Evolutionary conservation across 805 yeast species (phyloP).

Genomic region (Candida qinlingensis): DNA sequence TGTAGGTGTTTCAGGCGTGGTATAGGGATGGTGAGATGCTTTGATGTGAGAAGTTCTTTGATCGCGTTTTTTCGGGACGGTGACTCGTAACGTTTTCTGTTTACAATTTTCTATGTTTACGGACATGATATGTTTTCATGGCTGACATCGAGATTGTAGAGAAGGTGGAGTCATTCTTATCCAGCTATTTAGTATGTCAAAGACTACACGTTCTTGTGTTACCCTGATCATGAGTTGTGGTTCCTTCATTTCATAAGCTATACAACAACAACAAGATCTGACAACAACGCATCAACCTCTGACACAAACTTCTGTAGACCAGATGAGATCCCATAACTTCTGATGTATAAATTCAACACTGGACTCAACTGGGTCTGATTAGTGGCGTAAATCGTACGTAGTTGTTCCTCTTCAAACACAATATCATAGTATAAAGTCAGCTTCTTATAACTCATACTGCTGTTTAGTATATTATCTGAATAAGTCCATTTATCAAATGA

Average conservation of each 20-base stretch:
- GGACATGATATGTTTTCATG: no score
- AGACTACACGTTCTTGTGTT: no score
- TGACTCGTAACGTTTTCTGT: no score
- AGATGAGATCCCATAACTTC: slow-evolving; percentile 4
- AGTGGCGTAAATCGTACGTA: slow-evolving; percentile 1
- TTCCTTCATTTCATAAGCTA: no score
- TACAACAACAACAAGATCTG: neutral
- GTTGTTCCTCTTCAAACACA: slow-evolving; percentile 4
- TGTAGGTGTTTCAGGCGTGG: neutral
- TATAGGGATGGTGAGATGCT: neutral
- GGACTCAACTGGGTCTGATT: neutral
- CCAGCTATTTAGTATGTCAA: no score
- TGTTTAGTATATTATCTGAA: neutral
- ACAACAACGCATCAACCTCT: neutral
- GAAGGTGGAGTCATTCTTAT: no score
- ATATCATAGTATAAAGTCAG: slow-evolving; percentile 3
- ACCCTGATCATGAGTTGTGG: no score
- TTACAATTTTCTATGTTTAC: no score
- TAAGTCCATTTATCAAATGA: neutral
- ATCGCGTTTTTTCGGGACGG: no score
- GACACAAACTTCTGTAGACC: slow-evolving; percentile 3
- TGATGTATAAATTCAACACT: neutral
- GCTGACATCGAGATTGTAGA: no score
- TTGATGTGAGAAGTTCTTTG: neutral
- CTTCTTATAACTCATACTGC: neutral